Percentiles rank a stretch among this genome's conserved stretches.
phyloP scores from a whole-genome alignment of 495 filamentous ascomycete genomes.

The Cryomyces minteri region DNA sequence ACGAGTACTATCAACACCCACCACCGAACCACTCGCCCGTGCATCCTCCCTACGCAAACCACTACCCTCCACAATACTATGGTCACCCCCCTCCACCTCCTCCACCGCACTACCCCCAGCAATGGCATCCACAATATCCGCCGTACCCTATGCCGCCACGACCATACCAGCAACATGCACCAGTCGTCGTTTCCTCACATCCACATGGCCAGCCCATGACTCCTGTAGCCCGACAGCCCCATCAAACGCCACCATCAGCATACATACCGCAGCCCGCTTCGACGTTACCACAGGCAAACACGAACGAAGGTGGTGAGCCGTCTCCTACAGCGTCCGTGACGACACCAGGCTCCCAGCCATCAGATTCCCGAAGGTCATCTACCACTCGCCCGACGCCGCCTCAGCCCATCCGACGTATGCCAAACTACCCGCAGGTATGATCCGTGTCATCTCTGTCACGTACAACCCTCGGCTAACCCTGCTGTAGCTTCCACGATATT shows the following conservation, averaged over 20 bases:
- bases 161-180: constrained; percentile 9
- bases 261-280: constrained; percentile 6
- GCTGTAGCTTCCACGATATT: constrained; percentile 64
- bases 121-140: constrained; percentile 8
- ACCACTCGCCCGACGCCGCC: constrained; percentile 17
- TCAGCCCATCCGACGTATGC: too few species aligned
- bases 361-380: constrained; percentile 27
- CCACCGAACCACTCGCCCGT: too few species aligned
- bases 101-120: too few species aligned
- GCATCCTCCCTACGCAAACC: too few species aligned
- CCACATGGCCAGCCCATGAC: constrained; percentile 13
- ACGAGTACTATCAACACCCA: too few species aligned
- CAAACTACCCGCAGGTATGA: too few species aligned
- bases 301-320: neutral
- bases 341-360: constrained; percentile 6
- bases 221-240: constrained; percentile 14
- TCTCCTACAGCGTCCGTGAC: constrained; percentile 7
- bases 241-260: constrained; percentile 5
- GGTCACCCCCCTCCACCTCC: too few species aligned
- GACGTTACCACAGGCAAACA: neutral
- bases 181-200: constrained; percentile 21
- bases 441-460: constrained; percentile 34
- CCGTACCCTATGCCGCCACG: constrained; percentile 9
- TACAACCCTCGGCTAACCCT: neutral
- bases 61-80: too few species aligned